Evolutionary conservation across 2,329 filamentous ascomycete species (phyloP), one percentile per base, ranked within the genome.

Genomic region (Cladophialophora immunda): DNA sequence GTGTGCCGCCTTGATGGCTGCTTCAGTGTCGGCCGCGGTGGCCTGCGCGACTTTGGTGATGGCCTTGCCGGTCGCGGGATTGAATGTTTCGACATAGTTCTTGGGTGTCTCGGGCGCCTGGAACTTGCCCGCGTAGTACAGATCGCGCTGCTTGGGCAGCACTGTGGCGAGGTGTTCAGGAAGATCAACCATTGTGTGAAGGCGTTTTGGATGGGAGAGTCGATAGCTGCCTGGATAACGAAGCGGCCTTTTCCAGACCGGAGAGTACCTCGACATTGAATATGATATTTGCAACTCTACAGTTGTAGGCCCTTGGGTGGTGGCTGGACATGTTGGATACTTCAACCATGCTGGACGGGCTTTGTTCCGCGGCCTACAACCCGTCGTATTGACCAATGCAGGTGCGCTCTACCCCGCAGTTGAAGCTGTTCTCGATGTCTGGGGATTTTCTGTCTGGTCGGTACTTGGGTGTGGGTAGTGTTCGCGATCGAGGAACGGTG

Each of bases 31-130:
- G n/a, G 67, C 59, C 19, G 55, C 64, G 5, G 64, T 68, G 13
- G 71, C 73, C 54, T 69, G 64, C 3, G 65, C 64, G 34, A 73
- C 61, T 34, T 67, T 63, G 7, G 65, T 69, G 61, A 74, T 71
- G 36, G 64, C 59, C 57, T 68, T 65, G 54, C 73, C 73, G 30
- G 71, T 71, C 22, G 61, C 72, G n/a, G 73, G 73, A 50, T 69
- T 75, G 50, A 69, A 68, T 4, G 70, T 73, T 27, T 74, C 72
- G 9, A 47, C n/a, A 11, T 47, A 47, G n/a, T 7, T 11, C 8
- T 47, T 11, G 1, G 19, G 41, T 4, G 41, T 9, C 41, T 47
- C 41, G 0, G 41, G 41, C 41, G 5, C 41, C 2, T 47, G 41
- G 5, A 7, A 47, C 19, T 7, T 11, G 22, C 41, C 41, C 8